phyloP scores from a whole-genome alignment of 257 asterid genomes.

The Nicotiana tabacum region DNA sequence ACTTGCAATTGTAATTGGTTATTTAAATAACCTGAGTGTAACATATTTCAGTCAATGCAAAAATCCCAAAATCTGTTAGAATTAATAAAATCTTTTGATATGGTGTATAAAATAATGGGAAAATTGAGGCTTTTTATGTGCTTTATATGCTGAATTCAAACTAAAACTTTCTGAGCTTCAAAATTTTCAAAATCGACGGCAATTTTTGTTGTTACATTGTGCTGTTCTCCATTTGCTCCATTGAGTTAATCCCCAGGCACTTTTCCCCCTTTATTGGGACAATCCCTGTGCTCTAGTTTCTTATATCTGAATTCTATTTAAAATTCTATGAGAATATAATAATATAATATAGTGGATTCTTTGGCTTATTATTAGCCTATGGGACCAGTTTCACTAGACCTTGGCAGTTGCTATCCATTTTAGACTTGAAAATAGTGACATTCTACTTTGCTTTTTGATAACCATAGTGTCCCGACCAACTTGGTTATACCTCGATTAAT shows the following conservation, averaged over 20 bases:
- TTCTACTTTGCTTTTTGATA: no score
- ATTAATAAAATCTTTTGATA: no score
- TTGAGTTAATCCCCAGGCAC: background rate
- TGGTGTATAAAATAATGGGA: background rate
- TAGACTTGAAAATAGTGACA: background rate
- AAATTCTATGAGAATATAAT: background rate
- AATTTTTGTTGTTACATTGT: background rate
- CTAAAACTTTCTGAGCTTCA: background rate
- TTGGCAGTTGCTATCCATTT: background rate
- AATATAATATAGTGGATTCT: background rate
- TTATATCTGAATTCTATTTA: background rate
- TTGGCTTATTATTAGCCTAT: background rate
- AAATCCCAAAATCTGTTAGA: no score
- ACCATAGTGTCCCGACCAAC: no score
- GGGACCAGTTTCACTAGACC: background rate
- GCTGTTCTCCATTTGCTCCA: background rate
- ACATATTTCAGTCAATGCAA: no score
- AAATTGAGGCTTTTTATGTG: background rate
- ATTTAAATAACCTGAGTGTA: no score
- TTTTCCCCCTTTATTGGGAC: background rate
- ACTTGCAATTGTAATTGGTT: no score
- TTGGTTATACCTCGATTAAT: background rate
- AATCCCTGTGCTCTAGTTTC: background rate
- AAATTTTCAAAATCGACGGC: background rate
- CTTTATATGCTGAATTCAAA: slow-evolving; percentile 3